Conservation (phyloP, 148 eudicot species). For the Vaccinium corymbosum region DNA sequence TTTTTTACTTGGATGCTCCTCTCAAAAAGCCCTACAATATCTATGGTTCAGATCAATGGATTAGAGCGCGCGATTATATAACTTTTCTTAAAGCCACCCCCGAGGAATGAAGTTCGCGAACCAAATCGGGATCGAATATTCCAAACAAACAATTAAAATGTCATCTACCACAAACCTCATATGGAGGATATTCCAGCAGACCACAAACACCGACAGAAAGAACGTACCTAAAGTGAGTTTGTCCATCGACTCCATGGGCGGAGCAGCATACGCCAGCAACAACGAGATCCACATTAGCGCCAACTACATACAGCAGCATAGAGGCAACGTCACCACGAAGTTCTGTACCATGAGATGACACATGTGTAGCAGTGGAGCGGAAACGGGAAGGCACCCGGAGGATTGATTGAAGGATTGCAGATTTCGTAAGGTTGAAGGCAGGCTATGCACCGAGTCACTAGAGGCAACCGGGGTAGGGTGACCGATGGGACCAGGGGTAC, state of each 20-base stretch:
- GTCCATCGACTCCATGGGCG: neutral
- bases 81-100: too few species aligned
- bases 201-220: slow-evolving; percentile 20
- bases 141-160: slow-evolving; percentile 14
- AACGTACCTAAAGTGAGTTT: neutral
- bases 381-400: slow-evolving; percentile 19
- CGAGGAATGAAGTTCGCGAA: slow-evolving; percentile 24
- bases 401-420: slow-evolving; percentile 35
- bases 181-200: slow-evolving; percentile 32
- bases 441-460: slow-evolving; percentile 19
- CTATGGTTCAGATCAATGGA: too few species aligned
- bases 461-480: slow-evolving; percentile 33
- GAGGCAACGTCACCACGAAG: slow-evolving; percentile 31
- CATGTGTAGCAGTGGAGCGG: slow-evolving; percentile 43
- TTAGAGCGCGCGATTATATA: too few species aligned
- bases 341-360: slow-evolving; percentile 46
- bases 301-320: slow-evolving; percentile 11
- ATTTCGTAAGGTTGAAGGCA: slow-evolving; percentile 31
- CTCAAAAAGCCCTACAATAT: too few species aligned
- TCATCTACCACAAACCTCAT: neutral
- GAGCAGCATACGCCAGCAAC: neutral
- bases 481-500: slow-evolving; percentile 43
- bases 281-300: slow-evolving; percentile 21
- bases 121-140: slow-evolving; percentile 29
- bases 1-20: too few species aligned